phyloP scores from a whole-genome alignment of 2,329 filamentous ascomycete species.

The Colletotrichum sublineola region DNA sequence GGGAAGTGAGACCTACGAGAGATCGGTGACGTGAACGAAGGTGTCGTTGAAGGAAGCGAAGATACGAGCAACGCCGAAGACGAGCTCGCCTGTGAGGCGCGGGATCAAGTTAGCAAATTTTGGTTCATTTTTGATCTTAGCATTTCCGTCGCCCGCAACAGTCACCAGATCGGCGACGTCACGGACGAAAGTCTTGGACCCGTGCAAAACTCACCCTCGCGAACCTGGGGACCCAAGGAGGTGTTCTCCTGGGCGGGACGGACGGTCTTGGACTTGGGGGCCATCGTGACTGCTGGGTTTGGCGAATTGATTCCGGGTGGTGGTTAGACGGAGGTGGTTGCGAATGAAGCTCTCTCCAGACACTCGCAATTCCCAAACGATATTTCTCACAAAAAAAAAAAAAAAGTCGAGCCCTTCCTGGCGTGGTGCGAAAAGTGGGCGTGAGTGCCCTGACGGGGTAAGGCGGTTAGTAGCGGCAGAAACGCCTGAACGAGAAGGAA shows the following conservation, averaged over 20 bases:
- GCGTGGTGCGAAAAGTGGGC: slow-evolving; percentile 26
- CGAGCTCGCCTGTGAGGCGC: slow-evolving; percentile 81
- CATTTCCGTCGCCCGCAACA: slow-evolving; percentile 81
- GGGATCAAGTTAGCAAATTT: slow-evolving; percentile 43
- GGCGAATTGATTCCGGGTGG: slow-evolving; percentile 49
- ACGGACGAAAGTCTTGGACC: slow-evolving; percentile 51
- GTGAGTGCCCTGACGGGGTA: slow-evolving; percentile 29
- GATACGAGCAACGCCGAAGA: slow-evolving; percentile 98
- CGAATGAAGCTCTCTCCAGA: slow-evolving; percentile 22
- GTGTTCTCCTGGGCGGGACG: slow-evolving; percentile 95
- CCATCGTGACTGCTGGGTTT: slow-evolving; percentile 73
- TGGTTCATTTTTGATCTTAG: neutral
- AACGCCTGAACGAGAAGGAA: neutral
- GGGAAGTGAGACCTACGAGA: slow-evolving; percentile 73
- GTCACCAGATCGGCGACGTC: slow-evolving; percentile 63
- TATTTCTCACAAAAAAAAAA: slow-evolving; percentile 34
- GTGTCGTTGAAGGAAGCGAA: slow-evolving; percentile 96
- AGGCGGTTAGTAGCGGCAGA: slow-evolving; percentile 24
- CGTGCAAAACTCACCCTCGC: slow-evolving; percentile 79
- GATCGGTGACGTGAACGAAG: slow-evolving; percentile 99
- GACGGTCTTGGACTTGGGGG: slow-evolving; percentile 85
- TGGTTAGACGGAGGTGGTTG: slow-evolving; percentile 42
- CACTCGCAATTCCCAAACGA: slow-evolving; percentile 15
- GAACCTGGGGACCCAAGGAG: slow-evolving; percentile 95
- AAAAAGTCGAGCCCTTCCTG: neutral